phyloP scores from a whole-genome alignment of 2,329 filamentous ascomycete genomes.

The Cladosporium sp. region DNA sequence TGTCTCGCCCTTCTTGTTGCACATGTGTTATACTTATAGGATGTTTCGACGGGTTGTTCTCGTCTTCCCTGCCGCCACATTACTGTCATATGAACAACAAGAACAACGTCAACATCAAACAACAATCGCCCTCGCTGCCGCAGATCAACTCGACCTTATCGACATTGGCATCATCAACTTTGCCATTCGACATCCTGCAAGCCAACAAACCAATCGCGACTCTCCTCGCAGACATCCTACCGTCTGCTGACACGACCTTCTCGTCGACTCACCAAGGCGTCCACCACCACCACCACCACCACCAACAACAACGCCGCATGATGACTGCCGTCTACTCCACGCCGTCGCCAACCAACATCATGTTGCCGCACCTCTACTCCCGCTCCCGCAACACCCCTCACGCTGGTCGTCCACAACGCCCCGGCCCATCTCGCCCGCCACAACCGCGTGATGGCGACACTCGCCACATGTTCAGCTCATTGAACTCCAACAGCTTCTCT shows the following conservation, averaged over 20 bases:
- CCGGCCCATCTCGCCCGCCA: neutral
- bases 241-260: neutral
- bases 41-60: neutral
- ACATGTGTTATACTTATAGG: neutral
- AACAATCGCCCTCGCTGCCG: neutral
- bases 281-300: neutral
- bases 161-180: neutral
- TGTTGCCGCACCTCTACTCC: neutral
- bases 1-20: neutral
- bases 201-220: neutral
- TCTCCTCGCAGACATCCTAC: neutral
- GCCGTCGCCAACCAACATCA: neutral
- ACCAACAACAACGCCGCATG: neutral
- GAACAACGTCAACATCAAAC: neutral
- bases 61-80: neutral
- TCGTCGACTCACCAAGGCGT: neutral
- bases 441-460: constrained; percentile 8
- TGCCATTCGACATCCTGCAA: neutral
- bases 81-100: neutral
- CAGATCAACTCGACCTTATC: neutral
- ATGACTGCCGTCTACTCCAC: neutral
- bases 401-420: neutral
- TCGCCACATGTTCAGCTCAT: neutral
- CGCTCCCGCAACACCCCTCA: neutral
- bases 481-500: neutral